These are phyloP conservation scores for Trichodelitschia bisporula DNA, from an alignment of 495 filamentous ascomycete genomes.

Conservation along the genomic window DNA sequence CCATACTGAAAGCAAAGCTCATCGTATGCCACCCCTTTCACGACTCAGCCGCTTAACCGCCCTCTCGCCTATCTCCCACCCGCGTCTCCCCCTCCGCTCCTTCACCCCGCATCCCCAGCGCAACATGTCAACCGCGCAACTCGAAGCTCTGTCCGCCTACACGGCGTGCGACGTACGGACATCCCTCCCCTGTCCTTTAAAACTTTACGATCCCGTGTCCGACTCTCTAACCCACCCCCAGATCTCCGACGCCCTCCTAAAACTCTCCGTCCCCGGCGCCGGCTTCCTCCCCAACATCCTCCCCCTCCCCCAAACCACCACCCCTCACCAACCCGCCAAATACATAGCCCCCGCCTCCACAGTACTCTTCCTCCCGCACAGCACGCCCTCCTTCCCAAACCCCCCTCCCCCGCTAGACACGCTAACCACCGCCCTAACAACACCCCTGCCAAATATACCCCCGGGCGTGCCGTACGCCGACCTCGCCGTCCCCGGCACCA, in stretches of 20 bases:
- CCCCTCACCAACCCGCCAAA: conserved; percentile 12
- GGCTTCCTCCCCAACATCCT: conserved; percentile 34
- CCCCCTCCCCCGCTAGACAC: conserved; percentile 12
- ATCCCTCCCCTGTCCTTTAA: conserved; percentile 1
- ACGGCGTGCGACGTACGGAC: conserved; percentile 42
- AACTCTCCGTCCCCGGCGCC: conserved; percentile 11
- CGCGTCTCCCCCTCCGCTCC: too few relatives aligned
- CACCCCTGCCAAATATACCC: conserved; percentile 18
- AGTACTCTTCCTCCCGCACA: conserved; percentile 33
- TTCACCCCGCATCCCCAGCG: too few relatives aligned
- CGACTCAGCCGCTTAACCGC: too few relatives aligned
- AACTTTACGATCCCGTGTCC: not conserved
- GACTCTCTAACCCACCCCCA: conserved; percentile 1
- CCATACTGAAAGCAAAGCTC: too few relatives aligned
- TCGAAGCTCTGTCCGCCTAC: conserved; percentile 5
- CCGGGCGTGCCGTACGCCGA: conserved; percentile 34
- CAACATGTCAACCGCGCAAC: conserved; percentile 3
- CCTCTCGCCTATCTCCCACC: too few relatives aligned
- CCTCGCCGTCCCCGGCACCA: conserved; percentile 22
- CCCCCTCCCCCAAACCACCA: conserved; percentile 3
- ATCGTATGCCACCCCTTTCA: too few relatives aligned
- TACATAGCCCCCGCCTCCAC: conserved; percentile 36
- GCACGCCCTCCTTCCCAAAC: conserved; percentile 6
- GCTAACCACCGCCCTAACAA: conserved; percentile 1
- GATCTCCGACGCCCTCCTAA: conserved; percentile 16